Evolutionary conservation across 257 asterid genomes (phyloP), one percentile per base, ranked within the genome.

Genomic region (Mentha longifolia): DNA sequence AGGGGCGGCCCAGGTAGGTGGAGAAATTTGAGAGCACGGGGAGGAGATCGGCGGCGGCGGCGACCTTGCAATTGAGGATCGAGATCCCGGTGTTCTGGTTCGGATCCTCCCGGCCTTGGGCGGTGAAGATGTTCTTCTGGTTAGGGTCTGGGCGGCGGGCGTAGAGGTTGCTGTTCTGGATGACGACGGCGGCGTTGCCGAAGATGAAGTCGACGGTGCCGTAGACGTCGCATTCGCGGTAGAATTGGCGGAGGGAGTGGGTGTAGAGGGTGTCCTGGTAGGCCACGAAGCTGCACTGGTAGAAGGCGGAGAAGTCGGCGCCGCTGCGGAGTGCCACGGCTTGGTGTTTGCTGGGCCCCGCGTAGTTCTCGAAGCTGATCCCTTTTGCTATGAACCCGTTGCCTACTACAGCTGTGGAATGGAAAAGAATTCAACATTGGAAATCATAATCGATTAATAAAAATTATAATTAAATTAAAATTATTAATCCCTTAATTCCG

Each of bases 71-170:
- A 65, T 81, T 77, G 46, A 89, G 61, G 79, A 92, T 85, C 3
- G 99, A 95, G 57, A 95, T 95, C 0, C 99, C 99, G 1, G 99
- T 89, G 88, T 89, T 92, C 79, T 95, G 97, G 5, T 95, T 95
- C 1, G 99, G 99, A 42, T 92, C 99, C 3, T 92, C 98, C 31
- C 99, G 64, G 12, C 97, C 99, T 39, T 94, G 98, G 15, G 99
- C 97, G 5, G 99, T 95, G 95, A 89, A 95, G 45, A 95, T 76
- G 89, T 89, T 92, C 1, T 46, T 74, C 54, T 95, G 99, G 72
- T 87, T 88, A 2, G 64, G 78, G 64, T 77, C 16, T 1, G 99
- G 99, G 20, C 79, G 70, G 2, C 99, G 98, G 20, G 99, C 99
- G 77, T 92, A 95, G 66, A 89, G 79, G 46, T 74, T 95, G 88